Evolutionary conservation across 495 filamentous ascomycete species (phyloP).

Genomic region (Aspergillus asperescens): DNA sequence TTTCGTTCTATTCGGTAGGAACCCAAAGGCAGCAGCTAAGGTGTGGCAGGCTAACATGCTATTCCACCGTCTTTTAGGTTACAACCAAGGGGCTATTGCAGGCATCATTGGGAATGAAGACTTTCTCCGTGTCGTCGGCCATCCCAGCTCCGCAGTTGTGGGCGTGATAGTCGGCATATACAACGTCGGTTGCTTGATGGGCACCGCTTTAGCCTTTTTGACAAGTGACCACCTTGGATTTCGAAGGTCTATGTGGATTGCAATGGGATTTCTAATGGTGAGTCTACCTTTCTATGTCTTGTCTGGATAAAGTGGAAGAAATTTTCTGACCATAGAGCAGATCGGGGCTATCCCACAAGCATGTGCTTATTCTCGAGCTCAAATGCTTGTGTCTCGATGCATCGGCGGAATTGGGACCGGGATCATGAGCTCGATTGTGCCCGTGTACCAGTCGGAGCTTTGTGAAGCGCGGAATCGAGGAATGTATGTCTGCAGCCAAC

Average conservation of each 20-base stretch:
- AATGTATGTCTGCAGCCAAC: constrained; percentile 40
- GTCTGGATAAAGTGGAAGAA: not conserved
- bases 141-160: constrained; percentile 37
- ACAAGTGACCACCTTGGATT: constrained; percentile 46
- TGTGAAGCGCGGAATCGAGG: constrained; percentile 40
- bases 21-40: not conserved
- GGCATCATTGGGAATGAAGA: constrained; percentile 45
- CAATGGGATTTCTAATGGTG: constrained; percentile 35
- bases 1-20: constrained; percentile 39
- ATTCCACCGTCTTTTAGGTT: constrained; percentile 27
- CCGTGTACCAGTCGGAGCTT: constrained; percentile 45
- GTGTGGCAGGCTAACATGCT: constrained; percentile 9
- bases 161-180: constrained; percentile 48
- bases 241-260: constrained; percentile 38
- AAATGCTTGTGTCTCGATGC: constrained; percentile 45
- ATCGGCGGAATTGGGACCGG: constrained; percentile 33
- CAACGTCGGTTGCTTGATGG: constrained; percentile 45
- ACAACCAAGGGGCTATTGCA: constrained; percentile 52
- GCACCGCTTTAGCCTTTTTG: constrained; percentile 38
- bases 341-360: constrained; percentile 43
- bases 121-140: constrained; percentile 39
- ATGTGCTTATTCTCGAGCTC: constrained; percentile 34
- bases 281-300: not conserved
- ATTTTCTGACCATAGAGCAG: constrained; percentile 18
- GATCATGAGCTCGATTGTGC: constrained; percentile 15